phyloP scores from a whole-genome alignment of 306 rosid genomes.

The Mucuna pruriens region DNA sequence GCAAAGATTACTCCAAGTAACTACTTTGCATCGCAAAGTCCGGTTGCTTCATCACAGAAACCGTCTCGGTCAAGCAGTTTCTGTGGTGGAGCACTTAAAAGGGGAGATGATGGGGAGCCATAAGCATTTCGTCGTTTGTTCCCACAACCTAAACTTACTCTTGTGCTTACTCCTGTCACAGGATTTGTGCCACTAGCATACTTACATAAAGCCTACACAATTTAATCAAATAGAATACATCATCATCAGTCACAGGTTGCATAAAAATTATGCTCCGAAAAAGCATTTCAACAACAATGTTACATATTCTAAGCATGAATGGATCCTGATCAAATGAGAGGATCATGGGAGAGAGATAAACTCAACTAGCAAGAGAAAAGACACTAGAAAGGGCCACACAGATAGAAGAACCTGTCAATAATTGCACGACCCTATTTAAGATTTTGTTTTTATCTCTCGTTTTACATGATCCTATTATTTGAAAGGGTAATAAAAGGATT shows the following conservation, averaged over 20 bases:
- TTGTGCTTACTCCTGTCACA: constrained; percentile 60
- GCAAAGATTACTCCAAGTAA: background rate
- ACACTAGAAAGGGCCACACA: background rate
- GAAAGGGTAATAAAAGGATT: background rate
- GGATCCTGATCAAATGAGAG: background rate
- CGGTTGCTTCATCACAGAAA: constrained; percentile 57
- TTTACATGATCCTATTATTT: background rate
- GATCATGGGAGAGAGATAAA: background rate
- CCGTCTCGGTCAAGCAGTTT: constrained; percentile 70
- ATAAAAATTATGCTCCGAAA: background rate
- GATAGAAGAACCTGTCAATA: background rate
- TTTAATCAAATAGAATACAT: background rate
- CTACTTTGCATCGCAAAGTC: constrained; percentile 78
- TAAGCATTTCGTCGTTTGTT: constrained; percentile 85
- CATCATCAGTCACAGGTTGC: background rate
- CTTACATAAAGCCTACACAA: constrained; percentile 57
- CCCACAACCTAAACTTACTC: constrained; percentile 74
- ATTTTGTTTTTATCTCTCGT: background rate
- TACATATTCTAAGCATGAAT: background rate
- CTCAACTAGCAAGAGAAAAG: background rate
- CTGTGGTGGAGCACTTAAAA: constrained; percentile 77
- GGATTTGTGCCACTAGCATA: constrained; percentile 62
- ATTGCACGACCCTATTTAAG: background rate
- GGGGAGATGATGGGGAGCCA: constrained; percentile 66
- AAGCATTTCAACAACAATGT: background rate